phyloP scores from a whole-genome alignment of 2,329 filamentous ascomycete species.

The Colletotrichum tanaceti region DNA sequence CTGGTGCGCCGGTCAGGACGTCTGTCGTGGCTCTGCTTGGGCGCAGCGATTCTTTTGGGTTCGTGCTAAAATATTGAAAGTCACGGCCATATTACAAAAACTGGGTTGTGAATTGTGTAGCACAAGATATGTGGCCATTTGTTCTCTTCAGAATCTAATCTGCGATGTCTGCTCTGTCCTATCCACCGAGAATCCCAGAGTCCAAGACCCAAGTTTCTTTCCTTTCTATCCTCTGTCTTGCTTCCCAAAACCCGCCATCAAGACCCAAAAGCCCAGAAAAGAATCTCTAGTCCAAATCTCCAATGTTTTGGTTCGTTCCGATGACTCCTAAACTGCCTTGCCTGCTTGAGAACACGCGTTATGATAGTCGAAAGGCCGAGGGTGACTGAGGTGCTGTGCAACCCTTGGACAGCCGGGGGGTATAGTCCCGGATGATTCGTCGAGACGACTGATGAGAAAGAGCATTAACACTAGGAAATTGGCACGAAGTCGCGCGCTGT shows the following conservation, averaged over 20 bases:
- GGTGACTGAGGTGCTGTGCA: conserved; percentile 21
- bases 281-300: conserved; percentile 15
- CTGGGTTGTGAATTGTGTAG: not conserved
- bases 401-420: conserved; percentile 21
- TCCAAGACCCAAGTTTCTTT: conserved; percentile 20
- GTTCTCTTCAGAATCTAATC: conserved; percentile 22
- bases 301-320: conserved; percentile 16
- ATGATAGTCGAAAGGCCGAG: conserved; percentile 20
- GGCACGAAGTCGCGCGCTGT: conserved; percentile 39
- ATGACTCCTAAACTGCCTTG: conserved; percentile 37
- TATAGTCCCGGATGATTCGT: conserved; percentile 29
- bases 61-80: no score
- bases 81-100: not conserved
- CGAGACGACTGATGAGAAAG: conserved; percentile 2
- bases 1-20: not conserved
- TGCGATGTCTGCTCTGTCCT: conserved; percentile 26
- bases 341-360: conserved; percentile 24
- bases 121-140: not conserved
- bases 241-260: conserved; percentile 20
- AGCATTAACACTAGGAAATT: conserved; percentile 34
- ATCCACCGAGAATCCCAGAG: conserved; percentile 34
- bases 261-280: conserved; percentile 25
- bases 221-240: conserved; percentile 24
- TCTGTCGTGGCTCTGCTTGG: no score
- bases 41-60: no score